Evolutionary conservation across 371 early-diverging fungal species (phyloP).

Genomic region (Globomyces sp.): DNA sequence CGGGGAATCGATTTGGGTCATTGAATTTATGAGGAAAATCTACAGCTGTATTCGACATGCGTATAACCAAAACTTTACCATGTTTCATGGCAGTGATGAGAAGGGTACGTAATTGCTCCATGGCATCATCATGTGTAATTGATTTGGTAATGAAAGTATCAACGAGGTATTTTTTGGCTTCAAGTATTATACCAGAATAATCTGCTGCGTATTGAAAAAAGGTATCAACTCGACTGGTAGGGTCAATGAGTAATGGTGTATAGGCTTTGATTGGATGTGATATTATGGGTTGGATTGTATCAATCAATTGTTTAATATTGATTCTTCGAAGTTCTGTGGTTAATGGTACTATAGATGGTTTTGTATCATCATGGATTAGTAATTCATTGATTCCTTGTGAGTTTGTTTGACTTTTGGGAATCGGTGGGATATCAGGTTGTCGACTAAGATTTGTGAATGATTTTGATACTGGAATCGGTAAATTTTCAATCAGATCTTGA

Average conservation of each 20-base stretch:
- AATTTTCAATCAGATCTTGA: too few species aligned
- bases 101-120: slow-evolving; percentile 20
- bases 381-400: too few species aligned
- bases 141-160: slow-evolving; percentile 24
- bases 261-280: slow-evolving; percentile 20
- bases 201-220: slow-evolving; percentile 33
- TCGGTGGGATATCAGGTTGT: too few species aligned
- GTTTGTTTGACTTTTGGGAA: too few species aligned
- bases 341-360: not conserved
- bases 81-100: slow-evolving; percentile 28
- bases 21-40: slow-evolving; percentile 26
- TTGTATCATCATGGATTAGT: too few species aligned
- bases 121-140: slow-evolving; percentile 20
- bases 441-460: too few species aligned
- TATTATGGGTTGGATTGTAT: slow-evolving; percentile 18
- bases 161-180: slow-evolving; percentile 28
- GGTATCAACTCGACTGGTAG: slow-evolving; percentile 26
- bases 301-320: slow-evolving; percentile 1
- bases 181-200: slow-evolving; percentile 24
- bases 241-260: slow-evolving; percentile 37
- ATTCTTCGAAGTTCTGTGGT: slow-evolving; percentile 1
- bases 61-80: slow-evolving; percentile 30
- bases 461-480: too few species aligned
- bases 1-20: slow-evolving; percentile 18
- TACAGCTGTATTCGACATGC: slow-evolving; percentile 26